Conservation (phyloP, 2,329 filamentous ascomycete species). For the Aspergillus sp. region DNA sequence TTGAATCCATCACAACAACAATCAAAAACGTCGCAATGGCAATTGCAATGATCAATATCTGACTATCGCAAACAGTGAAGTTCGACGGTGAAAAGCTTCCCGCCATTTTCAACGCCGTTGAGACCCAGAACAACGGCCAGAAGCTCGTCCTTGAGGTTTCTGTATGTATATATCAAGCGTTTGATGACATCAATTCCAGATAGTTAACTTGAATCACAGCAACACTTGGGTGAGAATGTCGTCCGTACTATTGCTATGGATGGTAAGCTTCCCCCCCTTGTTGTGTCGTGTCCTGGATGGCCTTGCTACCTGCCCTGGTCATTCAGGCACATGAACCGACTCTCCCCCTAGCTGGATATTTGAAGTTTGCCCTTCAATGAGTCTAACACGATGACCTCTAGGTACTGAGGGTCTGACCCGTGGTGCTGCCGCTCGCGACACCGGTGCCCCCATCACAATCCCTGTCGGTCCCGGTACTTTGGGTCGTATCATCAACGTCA, state of each 20-base stretch:
- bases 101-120: constrained; percentile 93
- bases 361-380: not conserved
- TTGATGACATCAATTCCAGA: constrained; percentile 11
- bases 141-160: constrained; percentile 96
- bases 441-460: constrained; percentile 91
- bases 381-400: constrained; percentile 34
- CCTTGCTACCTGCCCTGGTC: constrained; percentile 1
- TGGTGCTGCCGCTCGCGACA: constrained; percentile 79
- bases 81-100: constrained; percentile 93
- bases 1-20: constrained; percentile 31
- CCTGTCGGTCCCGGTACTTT: constrained; percentile 90
- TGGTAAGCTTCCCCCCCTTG: constrained; percentile 57
- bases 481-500: constrained; percentile 99
- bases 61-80: constrained; percentile 65
- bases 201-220: constrained; percentile 50
- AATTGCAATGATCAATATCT: constrained; percentile 19
- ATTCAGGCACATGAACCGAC: constrained; percentile 1
- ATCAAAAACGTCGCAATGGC: constrained; percentile 24
- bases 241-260: constrained; percentile 99
- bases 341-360: not conserved
- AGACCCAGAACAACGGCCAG: constrained; percentile 84
- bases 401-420: constrained; percentile 99
- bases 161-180: constrained; percentile 54
- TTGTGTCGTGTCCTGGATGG: not conserved
- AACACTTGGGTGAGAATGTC: constrained; percentile 99